Conservation (phyloP, 1,284 basidiomycete species). For the Malassezia nana region DNA sequence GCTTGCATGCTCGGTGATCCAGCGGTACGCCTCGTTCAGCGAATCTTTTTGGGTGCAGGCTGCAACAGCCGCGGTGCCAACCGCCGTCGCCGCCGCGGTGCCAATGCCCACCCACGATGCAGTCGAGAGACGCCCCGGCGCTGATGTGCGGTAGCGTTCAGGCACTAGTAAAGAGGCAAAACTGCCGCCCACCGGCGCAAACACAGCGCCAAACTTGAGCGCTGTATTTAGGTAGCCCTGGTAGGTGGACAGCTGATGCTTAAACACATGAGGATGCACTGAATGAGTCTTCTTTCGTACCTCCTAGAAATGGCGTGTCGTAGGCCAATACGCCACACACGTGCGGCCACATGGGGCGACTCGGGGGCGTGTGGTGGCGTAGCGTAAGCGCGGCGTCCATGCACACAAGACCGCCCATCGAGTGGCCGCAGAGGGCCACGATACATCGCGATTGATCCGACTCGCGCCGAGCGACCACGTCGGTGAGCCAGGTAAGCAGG, state of each 20-base stretch:
- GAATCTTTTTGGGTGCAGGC: conserved; percentile 58
- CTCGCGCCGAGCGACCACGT: conserved; percentile 79
- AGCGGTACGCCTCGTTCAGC: conserved; percentile 48
- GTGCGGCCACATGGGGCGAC: conserved; percentile 60
- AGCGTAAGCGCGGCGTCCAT: conserved; percentile 63
- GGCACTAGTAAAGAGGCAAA: conserved; percentile 16
- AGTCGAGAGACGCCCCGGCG: conserved; percentile 5
- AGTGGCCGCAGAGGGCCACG: conserved; percentile 79
- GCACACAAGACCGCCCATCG: conserved; percentile 54
- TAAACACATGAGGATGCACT: conserved; percentile 74
- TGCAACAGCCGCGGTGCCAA: conserved; percentile 63
- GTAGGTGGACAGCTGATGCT: conserved; percentile 69
- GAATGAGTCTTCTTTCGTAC: too few species aligned
- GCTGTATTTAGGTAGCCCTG: conserved; percentile 5
- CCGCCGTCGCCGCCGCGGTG: conserved; percentile 54
- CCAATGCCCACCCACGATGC: conserved; percentile 15
- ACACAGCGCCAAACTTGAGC: conserved; percentile 19
- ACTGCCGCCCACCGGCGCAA: conserved; percentile 45
- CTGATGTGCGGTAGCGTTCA: background rate
- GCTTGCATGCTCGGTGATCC: conserved; percentile 78
- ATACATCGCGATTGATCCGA: conserved; percentile 36
- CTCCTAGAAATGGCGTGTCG: conserved; percentile 59
- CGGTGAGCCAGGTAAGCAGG: conserved; percentile 24
- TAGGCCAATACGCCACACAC: conserved; percentile 73
- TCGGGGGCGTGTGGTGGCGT: conserved; percentile 50